phyloP scores from a whole-genome alignment of 768 basidiomycete genomes.

The Chalciporus pseudorubinellus region DNA sequence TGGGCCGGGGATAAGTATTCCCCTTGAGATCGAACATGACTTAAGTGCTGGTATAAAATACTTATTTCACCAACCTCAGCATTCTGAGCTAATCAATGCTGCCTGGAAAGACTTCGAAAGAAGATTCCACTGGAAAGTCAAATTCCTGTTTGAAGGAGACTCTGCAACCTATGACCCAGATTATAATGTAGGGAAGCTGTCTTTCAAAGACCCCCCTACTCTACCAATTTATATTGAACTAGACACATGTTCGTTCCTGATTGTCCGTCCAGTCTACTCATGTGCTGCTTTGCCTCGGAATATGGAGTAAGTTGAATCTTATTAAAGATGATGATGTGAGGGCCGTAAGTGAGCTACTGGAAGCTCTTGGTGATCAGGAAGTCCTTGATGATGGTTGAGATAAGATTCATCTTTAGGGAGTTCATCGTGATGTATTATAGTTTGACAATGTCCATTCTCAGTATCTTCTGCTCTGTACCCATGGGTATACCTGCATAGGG shows the following conservation, averaged over 20 bases:
- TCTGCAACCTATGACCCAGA: no score
- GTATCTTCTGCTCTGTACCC: background rate
- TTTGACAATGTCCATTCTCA: background rate
- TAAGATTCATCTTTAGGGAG: background rate
- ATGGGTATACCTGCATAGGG: no score
- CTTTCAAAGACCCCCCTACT: no score
- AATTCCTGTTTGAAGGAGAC: no score
- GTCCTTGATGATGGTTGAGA: conserved; percentile 1
- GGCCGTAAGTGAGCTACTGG: background rate
- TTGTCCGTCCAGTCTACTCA: conserved; percentile 13
- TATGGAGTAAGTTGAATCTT: conserved; percentile 16
- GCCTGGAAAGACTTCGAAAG: no score
- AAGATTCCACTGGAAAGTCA: no score
- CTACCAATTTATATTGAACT: no score
- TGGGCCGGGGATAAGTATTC: background rate
- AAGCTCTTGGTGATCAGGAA: background rate
- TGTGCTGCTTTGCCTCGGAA: conserved; percentile 16
- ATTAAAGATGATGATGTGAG: conserved; percentile 21
- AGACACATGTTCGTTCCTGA: background rate
- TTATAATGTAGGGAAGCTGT: no score
- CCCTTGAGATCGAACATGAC: background rate
- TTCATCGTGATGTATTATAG: background rate
- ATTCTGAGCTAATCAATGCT: no score
- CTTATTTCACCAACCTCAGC: conserved; percentile 3
- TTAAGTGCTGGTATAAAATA: conserved; percentile 2